These are phyloP conservation scores for Extremus antarcticus DNA, from an alignment of 495 filamentous ascomycete species.

Conservation along the genomic window DNA sequence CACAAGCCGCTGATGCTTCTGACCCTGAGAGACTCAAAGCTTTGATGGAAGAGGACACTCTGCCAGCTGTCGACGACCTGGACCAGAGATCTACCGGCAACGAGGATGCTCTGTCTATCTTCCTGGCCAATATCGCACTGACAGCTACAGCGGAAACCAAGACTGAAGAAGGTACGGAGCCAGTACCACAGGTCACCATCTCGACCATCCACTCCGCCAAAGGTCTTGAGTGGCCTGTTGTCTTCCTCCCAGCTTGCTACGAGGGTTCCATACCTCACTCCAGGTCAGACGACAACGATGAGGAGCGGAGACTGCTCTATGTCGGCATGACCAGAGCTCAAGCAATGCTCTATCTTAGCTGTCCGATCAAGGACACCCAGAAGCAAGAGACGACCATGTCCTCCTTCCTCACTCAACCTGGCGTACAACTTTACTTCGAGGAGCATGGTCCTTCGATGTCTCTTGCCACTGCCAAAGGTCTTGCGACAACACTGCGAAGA, in stretches of 20 bases:
- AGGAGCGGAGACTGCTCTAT: constrained; percentile 85
- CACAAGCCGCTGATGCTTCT: constrained; percentile 60
- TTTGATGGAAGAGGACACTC: constrained; percentile 48
- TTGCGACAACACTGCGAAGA: constrained; percentile 54
- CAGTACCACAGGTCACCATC: constrained; percentile 65
- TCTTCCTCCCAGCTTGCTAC: constrained; percentile 88
- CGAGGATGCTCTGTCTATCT: constrained; percentile 61
- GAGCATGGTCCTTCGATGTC: constrained; percentile 47
- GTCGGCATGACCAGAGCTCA: constrained; percentile 97
- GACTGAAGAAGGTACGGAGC: constrained; percentile 40
- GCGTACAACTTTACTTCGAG: constrained; percentile 41
- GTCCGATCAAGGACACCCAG: constrained; percentile 54
- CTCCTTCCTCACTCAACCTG: constrained; percentile 46
- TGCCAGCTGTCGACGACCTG: constrained; percentile 69
- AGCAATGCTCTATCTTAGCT: constrained; percentile 81
- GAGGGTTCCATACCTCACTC: constrained; percentile 90
- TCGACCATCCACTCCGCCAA: constrained; percentile 97
- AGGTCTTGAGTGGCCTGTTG: constrained; percentile 92
- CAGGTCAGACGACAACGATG: constrained; percentile 78
- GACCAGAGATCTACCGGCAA: constrained; percentile 51
- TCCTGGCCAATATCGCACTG: constrained; percentile 81
- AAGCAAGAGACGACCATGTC: constrained; percentile 53
- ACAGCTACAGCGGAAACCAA: constrained; percentile 53
- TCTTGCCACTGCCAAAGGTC: constrained; percentile 43
- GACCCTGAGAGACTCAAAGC: constrained; percentile 32